Percentiles rank a stretch among this genome's conserved stretches.
These are phyloP conservation scores for Fagus crenata DNA, from an alignment of 306 rosid genomes.

Conservation along the genomic window DNA sequence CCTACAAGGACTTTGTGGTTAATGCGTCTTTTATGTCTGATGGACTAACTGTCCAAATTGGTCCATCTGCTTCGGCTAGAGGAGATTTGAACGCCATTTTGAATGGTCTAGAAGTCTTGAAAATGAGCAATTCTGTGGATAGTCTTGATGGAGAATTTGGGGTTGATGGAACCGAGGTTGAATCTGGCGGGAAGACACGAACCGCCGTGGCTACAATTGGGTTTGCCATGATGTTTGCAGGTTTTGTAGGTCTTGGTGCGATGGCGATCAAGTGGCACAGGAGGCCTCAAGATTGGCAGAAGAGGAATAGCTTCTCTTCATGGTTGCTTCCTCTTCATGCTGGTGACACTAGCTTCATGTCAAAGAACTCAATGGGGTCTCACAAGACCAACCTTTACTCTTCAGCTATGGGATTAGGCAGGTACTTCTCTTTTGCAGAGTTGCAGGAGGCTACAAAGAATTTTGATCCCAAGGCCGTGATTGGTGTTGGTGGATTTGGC, in stretches of 20 bases:
- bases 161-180: constrained; percentile 35
- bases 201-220: constrained; percentile 55
- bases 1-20: constrained; percentile 56
- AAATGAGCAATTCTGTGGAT: constrained; percentile 51
- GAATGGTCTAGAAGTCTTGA: constrained; percentile 59
- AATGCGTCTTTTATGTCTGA: constrained; percentile 50
- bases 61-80: constrained; percentile 27
- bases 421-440: constrained; percentile 51
- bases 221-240: constrained; percentile 68
- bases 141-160: constrained; percentile 67
- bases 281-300: constrained; percentile 69
- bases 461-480: constrained; percentile 46
- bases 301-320: constrained; percentile 64
- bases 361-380: constrained; percentile 45
- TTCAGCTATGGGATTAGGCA: constrained; percentile 48
- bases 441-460: constrained; percentile 62
- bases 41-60: constrained; percentile 47
- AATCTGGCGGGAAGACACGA: constrained; percentile 22
- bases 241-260: constrained; percentile 58
- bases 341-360: constrained; percentile 51
- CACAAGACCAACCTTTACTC: constrained; percentile 46
- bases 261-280: constrained; percentile 69
- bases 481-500: constrained; percentile 68
- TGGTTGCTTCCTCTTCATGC: constrained; percentile 65
- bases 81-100: constrained; percentile 40